Conservation (phyloP, 805 yeast genomes). For the Yarrowia deformans region DNA sequence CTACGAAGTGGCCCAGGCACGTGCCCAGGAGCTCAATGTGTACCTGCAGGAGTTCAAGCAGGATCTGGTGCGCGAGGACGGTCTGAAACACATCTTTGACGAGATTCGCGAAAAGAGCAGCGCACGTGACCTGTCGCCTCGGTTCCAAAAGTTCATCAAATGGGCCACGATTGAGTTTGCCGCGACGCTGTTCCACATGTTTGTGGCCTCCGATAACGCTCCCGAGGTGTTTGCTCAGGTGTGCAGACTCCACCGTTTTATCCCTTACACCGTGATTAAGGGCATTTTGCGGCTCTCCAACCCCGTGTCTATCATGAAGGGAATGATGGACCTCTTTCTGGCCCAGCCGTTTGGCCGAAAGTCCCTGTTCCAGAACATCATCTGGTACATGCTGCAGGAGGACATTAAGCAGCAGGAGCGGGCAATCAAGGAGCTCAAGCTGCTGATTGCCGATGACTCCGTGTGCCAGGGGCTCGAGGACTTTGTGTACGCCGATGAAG, state of each 20-base stretch:
- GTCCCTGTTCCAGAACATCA: slow-evolving; percentile 75
- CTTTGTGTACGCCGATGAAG: slow-evolving; percentile 43
- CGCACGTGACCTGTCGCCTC: slow-evolving; percentile 67
- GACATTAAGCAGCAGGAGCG: slow-evolving; percentile 70
- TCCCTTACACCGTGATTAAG: slow-evolving; percentile 81
- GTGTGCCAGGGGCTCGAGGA: slow-evolving; percentile 42
- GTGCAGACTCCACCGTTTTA: slow-evolving; percentile 71
- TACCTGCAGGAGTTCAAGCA: slow-evolving; percentile 67
- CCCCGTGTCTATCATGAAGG: slow-evolving; percentile 83
- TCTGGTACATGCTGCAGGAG: slow-evolving; percentile 75
- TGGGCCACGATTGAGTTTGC: slow-evolving; percentile 86
- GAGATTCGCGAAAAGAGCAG: slow-evolving; percentile 66
- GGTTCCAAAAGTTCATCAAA: slow-evolving; percentile 72
- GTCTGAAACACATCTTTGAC: slow-evolving; percentile 65
- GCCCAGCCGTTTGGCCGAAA: slow-evolving; percentile 76
- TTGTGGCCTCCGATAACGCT: slow-evolving; percentile 82
- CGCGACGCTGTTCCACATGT: slow-evolving; percentile 79
- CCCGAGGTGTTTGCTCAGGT: slow-evolving; percentile 76
- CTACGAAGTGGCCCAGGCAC: slow-evolving; percentile 68
- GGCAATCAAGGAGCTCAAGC: slow-evolving; percentile 58
- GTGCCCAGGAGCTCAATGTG: slow-evolving; percentile 61
- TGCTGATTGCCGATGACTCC: slow-evolving; percentile 48
- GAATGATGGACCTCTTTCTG: slow-evolving; percentile 79
- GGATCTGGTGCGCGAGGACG: slow-evolving; percentile 60
- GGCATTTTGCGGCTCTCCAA: slow-evolving; percentile 83